phyloP scores from a whole-genome alignment of 495 filamentous ascomycete species.

The Oleoguttula mirabilis region DNA sequence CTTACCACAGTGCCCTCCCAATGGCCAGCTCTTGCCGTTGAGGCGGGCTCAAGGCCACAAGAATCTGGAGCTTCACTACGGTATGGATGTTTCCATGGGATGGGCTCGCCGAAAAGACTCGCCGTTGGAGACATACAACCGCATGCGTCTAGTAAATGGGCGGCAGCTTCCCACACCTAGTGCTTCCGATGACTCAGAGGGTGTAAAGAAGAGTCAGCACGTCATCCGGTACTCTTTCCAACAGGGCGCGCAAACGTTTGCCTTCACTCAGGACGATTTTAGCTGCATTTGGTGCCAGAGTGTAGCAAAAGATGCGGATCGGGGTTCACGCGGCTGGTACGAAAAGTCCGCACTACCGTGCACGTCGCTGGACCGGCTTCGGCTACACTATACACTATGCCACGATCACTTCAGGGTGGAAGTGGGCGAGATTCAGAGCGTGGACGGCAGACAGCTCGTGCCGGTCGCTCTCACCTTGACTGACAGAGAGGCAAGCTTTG shows the following conservation, averaged over 20 bases:
- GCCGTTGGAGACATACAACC: constrained; percentile 9
- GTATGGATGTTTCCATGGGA: constrained; percentile 12
- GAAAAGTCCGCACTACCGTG: too few relatives aligned
- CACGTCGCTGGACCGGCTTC: too few relatives aligned
- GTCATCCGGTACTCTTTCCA: constrained; percentile 3
- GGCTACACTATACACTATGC: constrained; percentile 1
- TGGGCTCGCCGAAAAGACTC: constrained; percentile 4
- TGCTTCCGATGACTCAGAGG: constrained; percentile 6
- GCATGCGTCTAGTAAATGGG: not conserved
- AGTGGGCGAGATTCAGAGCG: not conserved
- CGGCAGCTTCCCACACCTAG: constrained; percentile 9
- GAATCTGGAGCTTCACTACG: not conserved
- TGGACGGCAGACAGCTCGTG: not conserved
- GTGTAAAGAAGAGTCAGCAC: not conserved
- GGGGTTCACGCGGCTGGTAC: too few relatives aligned
- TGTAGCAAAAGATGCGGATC: not conserved
- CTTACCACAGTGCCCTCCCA: constrained; percentile 9
- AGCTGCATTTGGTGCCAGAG: constrained; percentile 8
- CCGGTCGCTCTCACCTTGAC: not conserved
- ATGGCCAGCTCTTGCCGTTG: constrained; percentile 1
- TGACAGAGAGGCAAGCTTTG: not conserved
- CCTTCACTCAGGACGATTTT: not conserved
- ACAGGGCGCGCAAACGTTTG: constrained; percentile 1
- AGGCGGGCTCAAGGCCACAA: constrained; percentile 6
- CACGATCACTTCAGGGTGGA: constrained; percentile 10